Evolutionary conservation across 495 filamentous ascomycete species (phyloP), one percentile per base, ranked within the genome.

Genomic region (Beverwykella pulmonaria): DNA sequence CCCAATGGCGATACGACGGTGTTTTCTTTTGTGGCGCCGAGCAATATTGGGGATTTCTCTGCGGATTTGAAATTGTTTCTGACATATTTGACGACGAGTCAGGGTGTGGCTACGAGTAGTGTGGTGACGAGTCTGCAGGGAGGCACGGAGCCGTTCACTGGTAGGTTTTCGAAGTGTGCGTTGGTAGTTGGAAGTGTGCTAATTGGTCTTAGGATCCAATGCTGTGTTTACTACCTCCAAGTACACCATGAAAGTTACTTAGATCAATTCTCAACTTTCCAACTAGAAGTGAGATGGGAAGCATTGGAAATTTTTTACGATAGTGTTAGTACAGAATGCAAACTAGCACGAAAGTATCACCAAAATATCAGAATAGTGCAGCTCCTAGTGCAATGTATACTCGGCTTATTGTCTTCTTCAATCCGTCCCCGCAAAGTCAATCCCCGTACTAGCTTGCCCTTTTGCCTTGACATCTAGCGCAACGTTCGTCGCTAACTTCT

Each of bases 21-120:
- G 19, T 88, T 84, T 77, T 83, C 80, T 73, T 88, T 89, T 59
- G 84, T 65, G 25, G 70, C 71, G 19, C 79, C 70, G n/a, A 74
- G 75, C 36, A 53, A 76, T n/a, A 70, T 79, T 7, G 81, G 74
- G 4, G 78, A 54, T 71, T 89, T 86, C 75, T 80, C 75, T 6
- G 85, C 81, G 15, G 84, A 89, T 69, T 36, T 88, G 66, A 71
- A 78, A 47, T 68, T 77, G 4, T 89, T 89, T 74, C 79, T 86
- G 67, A 81, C 69, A 27, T 89, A 88, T 70, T 75, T 89, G 47
- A 76, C 76, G 57, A 61, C 73, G 2, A 79, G 81, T 67, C 74
- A 85, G 67, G 79, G 80, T 0, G 39, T 88, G 57, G 74, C 78
- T 32, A 74, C 75, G n/a, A 81, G 74, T 63, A 76, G 84, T 69